Evolutionary conservation across 768 basidiomycete species (phyloP), one percentile per base, ranked within the genome.

Genomic region (Sarcodon sp.): DNA sequence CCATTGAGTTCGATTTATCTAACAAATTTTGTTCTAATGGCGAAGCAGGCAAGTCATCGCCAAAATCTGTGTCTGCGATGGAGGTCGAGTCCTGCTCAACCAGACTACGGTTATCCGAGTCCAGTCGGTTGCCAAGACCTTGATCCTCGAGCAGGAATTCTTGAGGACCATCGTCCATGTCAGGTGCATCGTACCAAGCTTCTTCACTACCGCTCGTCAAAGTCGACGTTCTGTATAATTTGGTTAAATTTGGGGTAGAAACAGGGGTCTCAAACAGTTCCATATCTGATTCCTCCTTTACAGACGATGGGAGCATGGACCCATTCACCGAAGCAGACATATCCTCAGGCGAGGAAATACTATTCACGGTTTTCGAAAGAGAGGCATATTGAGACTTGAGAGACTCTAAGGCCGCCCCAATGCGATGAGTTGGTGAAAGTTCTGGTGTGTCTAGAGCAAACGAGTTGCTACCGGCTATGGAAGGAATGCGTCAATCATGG

Each of bases 121-220:
- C 48, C 9, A 47, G 48, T 36, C 52, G 74, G 70, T 49, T 46
- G 5, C 38, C 15, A 12, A 33, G 18, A 33, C 60, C 68, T 35
- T 44, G 51, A 12, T 60, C 61, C 4, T 64, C 64, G 13, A 88
- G 63, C 1, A 84, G 58, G 58, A 80, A 87, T 58, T 90, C 87
- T 56, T 83, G 74, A 5, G 79, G 73, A 1, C 77, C 81, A 52
- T 81, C 77, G 21, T 63, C 55, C 43, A 61, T 69, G 46, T 81
- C 83, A 36, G 71, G 65, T 7, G 87, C 87, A 54, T 90, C 87
- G 55, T 75, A 88, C 87, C 87, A 90, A 56, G 87, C 76, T 39
- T 61, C 63, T n/a, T 47, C 51, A 13, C 56, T 53, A 18, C 51
- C 59, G 51, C 41, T 63, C 54, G 51, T 56, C 58, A 11, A 7